Evolutionary conservation across 768 basidiomycete genomes (phyloP).

Genomic region (Termitomyces sp.): DNA sequence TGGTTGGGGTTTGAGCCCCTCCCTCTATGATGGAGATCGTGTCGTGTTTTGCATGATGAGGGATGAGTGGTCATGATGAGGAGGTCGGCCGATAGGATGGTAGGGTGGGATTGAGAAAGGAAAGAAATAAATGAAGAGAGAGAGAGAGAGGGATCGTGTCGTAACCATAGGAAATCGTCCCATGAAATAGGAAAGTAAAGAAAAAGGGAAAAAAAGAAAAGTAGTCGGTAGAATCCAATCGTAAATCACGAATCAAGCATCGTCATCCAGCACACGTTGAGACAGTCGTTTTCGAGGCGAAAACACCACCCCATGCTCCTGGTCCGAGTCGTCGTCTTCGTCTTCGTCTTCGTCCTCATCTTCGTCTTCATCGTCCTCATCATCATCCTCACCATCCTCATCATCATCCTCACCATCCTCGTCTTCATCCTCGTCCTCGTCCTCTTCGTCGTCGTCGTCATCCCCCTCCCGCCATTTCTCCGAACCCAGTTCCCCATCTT

Average conservation of each 20-base stretch:
- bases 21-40: not conserved
- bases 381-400: not conserved
- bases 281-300: slow-evolving; percentile 19
- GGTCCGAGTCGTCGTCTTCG: slow-evolving; percentile 9
- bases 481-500: slow-evolving; percentile 17
- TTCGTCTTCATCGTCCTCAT: not conserved
- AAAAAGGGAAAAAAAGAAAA: too few relatives aligned
- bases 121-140: too few relatives aligned
- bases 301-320: slow-evolving; percentile 24
- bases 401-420: slow-evolving; percentile 24
- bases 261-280: not conserved
- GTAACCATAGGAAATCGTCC: not conserved
- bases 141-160: too few relatives aligned
- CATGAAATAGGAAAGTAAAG: not conserved
- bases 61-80: not conserved
- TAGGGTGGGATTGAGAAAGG: too few relatives aligned
- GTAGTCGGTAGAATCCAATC: not conserved
- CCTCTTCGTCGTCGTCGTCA: slow-evolving; percentile 25
- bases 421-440: slow-evolving; percentile 13
- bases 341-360: slow-evolving; percentile 26
- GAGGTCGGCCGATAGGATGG: too few relatives aligned
- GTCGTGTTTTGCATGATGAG: not conserved
- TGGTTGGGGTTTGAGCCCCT: not conserved
- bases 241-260: not conserved
- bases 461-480: slow-evolving; percentile 17